These are phyloP conservation scores for Prunus davidiana DNA, from an alignment of 306 rosid species.

Conservation along the genomic window DNA sequence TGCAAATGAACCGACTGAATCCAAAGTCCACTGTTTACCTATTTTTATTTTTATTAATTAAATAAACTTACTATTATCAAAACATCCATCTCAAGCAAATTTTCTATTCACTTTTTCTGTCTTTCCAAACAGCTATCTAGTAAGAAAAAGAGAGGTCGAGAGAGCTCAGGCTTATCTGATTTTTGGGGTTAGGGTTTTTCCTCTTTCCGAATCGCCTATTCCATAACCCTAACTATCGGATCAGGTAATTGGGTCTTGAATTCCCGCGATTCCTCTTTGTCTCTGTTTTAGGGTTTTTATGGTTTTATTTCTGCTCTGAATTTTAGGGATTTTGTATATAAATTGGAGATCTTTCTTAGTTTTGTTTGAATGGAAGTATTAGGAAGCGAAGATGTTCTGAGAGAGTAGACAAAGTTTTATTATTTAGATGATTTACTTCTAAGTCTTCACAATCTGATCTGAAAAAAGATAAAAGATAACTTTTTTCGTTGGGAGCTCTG, in stretches of 20 bases:
- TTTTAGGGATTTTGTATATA: background rate
- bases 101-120: conserved; percentile 9
- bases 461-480: too few relatives aligned
- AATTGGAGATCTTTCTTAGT: background rate
- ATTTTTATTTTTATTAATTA: background rate
- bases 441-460: background rate
- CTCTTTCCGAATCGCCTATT: background rate
- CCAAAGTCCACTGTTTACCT: background rate
- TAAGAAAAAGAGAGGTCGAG: background rate
- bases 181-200: conserved; percentile 32
- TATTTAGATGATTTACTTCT: background rate
- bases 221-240: conserved; percentile 52
- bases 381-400: background rate
- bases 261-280: background rate
- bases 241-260: conserved; percentile 39
- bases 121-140: conserved; percentile 9
- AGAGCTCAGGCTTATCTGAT: conserved; percentile 39
- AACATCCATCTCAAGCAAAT: background rate
- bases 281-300: conserved; percentile 10
- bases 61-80: background rate
- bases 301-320: background rate
- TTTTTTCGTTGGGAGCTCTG: background rate
- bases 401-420: background rate
- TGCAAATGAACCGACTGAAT: background rate
- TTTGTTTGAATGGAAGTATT: background rate